Evolutionary conservation across 2,329 filamentous ascomycete genomes (phyloP).

Genomic region (Magnaporthales sp.): DNA sequence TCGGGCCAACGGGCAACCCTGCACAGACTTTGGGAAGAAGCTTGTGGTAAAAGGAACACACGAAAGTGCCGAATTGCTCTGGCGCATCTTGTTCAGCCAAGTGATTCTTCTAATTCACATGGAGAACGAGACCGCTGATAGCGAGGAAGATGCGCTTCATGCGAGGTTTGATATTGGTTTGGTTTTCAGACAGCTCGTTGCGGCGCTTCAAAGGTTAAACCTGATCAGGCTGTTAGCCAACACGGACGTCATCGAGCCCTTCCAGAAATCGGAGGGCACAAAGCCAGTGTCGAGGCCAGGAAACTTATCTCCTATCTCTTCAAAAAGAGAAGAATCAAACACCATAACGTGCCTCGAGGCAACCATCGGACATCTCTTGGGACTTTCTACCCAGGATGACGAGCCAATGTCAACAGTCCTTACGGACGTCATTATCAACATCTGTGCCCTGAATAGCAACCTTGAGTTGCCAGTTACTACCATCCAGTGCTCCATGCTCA

Average conservation of each 20-base stretch:
- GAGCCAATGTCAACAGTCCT: constrained; percentile 49
- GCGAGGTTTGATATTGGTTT: constrained; percentile 55
- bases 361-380: constrained; percentile 54
- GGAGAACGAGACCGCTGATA: constrained; percentile 56
- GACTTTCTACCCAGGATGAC: constrained; percentile 45
- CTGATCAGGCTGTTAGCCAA: constrained; percentile 62
- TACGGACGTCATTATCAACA: constrained; percentile 57
- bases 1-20: constrained; percentile 37
- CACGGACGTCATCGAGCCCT: constrained; percentile 44
- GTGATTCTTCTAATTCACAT: constrained; percentile 79
- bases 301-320: constrained; percentile 12
- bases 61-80: constrained; percentile 66
- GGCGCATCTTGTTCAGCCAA: constrained; percentile 71
- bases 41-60: constrained; percentile 68
- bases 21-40: constrained; percentile 70
- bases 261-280: not conserved
- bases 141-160: constrained; percentile 57
- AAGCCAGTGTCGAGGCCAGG: not conserved
- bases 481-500: constrained; percentile 54
- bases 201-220: constrained; percentile 64
- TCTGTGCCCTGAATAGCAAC: constrained; percentile 56
- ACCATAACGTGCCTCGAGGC: constrained; percentile 51
- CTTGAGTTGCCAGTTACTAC: constrained; percentile 54
- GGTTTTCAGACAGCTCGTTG: constrained; percentile 61
- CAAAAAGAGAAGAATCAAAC: constrained; percentile 24